phyloP scores from a whole-genome alignment of 2,329 filamentous ascomycete genomes.

The Fusarium sororula region DNA sequence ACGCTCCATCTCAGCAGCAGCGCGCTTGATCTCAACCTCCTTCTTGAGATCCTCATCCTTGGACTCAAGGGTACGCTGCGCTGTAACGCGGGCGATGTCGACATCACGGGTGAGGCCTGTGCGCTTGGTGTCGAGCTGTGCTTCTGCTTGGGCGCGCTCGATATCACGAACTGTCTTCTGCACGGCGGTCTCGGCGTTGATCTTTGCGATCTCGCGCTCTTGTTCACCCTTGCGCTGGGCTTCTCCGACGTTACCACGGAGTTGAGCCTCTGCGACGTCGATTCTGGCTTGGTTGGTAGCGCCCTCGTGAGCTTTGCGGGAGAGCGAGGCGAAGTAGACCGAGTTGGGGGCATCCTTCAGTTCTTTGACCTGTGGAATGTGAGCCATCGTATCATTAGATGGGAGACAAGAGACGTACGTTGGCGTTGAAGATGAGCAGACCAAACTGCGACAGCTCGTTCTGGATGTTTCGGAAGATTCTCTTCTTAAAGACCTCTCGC shows the following conservation, averaged over 20 bases:
- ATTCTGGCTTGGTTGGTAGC: slow-evolving; percentile 81
- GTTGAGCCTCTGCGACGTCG: slow-evolving; percentile 71
- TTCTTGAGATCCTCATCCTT: slow-evolving; percentile 83
- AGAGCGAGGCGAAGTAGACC: slow-evolving; percentile 85
- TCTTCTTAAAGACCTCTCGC: slow-evolving; percentile 78
- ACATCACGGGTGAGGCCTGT: slow-evolving; percentile 78
- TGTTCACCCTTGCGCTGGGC: slow-evolving; percentile 81
- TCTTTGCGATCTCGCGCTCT: slow-evolving; percentile 88
- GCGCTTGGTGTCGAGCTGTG: slow-evolving; percentile 76
- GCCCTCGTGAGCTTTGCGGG: slow-evolving; percentile 85
- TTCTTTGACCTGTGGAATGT: slow-evolving; percentile 68
- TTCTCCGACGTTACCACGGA: slow-evolving; percentile 78
- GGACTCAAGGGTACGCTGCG: slow-evolving; percentile 76
- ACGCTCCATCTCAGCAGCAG: slow-evolving; percentile 81
- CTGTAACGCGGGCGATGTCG: slow-evolving; percentile 78
- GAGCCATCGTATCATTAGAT: not conserved
- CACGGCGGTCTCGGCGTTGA: slow-evolving; percentile 85
- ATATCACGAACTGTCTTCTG: slow-evolving; percentile 86
- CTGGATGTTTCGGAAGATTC: slow-evolving; percentile 79
- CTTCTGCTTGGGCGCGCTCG: slow-evolving; percentile 81
- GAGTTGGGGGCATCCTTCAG: slow-evolving; percentile 83
- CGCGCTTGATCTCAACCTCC: slow-evolving; percentile 79
- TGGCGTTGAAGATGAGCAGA: slow-evolving; percentile 75
- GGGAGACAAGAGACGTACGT: slow-evolving; percentile 50
- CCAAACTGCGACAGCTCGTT: slow-evolving; percentile 84